Conservation (phyloP, 2,329 filamentous ascomycete species). For the Meredithiella fracta region DNA sequence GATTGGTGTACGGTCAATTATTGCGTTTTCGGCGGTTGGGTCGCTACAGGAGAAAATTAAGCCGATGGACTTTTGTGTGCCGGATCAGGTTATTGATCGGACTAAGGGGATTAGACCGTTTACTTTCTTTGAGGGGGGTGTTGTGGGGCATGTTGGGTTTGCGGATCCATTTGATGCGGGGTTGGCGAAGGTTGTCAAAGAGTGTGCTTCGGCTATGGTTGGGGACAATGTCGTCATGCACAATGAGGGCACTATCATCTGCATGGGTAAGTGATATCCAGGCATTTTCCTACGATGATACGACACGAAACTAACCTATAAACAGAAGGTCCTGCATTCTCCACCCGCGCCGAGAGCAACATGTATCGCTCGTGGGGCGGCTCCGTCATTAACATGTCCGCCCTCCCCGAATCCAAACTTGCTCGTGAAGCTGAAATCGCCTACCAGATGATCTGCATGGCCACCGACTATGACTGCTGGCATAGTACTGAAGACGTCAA, state of each 20-base stretch:
- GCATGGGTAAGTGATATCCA: constrained; percentile 62
- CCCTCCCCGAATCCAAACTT: constrained; percentile 86
- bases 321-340: constrained; percentile 95
- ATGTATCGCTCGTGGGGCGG: constrained; percentile 92
- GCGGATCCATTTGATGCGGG: constrained; percentile 82
- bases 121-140: constrained; percentile 85
- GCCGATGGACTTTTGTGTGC: constrained; percentile 91
- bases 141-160: constrained; percentile 89
- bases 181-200: constrained; percentile 59
- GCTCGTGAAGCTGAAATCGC: constrained; percentile 90
- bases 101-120: constrained; percentile 90
- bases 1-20: constrained; percentile 75
- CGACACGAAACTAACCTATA: not conserved
- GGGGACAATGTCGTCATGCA: constrained; percentile 77
- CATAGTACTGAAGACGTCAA: constrained; percentile 68
- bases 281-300: too few species aligned
- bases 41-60: constrained; percentile 83
- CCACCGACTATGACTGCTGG: constrained; percentile 99
- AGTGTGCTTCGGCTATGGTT: constrained; percentile 57
- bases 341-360: constrained; percentile 84
- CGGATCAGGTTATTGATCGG: constrained; percentile 91
- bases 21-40: constrained; percentile 91
- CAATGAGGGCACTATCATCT: constrained; percentile 68
- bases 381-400: constrained; percentile 95
- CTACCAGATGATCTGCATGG: constrained; percentile 99